Evolutionary conservation across 768 basidiomycete species (phyloP).

Genomic region (Boletus pseudo-olivaceus): DNA sequence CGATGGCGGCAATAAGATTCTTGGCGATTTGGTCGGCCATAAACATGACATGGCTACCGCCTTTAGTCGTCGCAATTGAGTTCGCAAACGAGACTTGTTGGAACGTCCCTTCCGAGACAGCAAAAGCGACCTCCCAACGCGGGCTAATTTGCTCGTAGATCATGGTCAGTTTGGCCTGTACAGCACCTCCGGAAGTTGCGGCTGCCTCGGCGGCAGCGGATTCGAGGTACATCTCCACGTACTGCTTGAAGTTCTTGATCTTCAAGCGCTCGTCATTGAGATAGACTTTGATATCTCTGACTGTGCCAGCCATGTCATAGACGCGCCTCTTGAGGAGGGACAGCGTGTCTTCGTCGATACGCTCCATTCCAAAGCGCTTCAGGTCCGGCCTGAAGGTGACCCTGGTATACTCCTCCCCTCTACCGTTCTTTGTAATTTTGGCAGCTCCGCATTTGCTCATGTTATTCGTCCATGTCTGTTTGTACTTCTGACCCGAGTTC

Average conservation of each 20-base stretch:
- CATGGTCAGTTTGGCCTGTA: slow-evolving; percentile 68
- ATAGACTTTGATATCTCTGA: slow-evolving; percentile 89
- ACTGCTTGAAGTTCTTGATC: slow-evolving; percentile 94
- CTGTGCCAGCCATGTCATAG: slow-evolving; percentile 95
- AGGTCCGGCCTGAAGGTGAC: slow-evolving; percentile 94
- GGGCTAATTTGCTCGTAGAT: slow-evolving; percentile 77
- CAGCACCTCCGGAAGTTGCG: slow-evolving; percentile 74
- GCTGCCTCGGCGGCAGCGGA: slow-evolving; percentile 69
- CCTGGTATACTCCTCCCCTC: slow-evolving; percentile 86
- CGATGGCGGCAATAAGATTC: slow-evolving; percentile 71
- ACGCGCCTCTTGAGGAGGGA: slow-evolving; percentile 90
- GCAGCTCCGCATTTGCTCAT: slow-evolving; percentile 86
- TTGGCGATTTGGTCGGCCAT: slow-evolving; percentile 90
- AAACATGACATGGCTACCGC: slow-evolving; percentile 86
- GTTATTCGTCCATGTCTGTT: slow-evolving; percentile 91
- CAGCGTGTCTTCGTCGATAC: slow-evolving; percentile 88
- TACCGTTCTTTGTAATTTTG: slow-evolving; percentile 90
- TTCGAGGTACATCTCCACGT: slow-evolving; percentile 89
- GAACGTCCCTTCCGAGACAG: slow-evolving; percentile 87
- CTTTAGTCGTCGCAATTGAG: slow-evolving; percentile 94
- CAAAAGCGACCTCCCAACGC: slow-evolving; percentile 95
- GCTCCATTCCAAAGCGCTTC: slow-evolving; percentile 85
- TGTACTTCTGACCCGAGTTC: slow-evolving; percentile 83
- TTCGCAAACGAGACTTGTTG: slow-evolving; percentile 98
- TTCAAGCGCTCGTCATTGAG: slow-evolving; percentile 90